Conservation (phyloP, 768 basidiomycete genomes). For the Nidula microcarpa region DNA sequence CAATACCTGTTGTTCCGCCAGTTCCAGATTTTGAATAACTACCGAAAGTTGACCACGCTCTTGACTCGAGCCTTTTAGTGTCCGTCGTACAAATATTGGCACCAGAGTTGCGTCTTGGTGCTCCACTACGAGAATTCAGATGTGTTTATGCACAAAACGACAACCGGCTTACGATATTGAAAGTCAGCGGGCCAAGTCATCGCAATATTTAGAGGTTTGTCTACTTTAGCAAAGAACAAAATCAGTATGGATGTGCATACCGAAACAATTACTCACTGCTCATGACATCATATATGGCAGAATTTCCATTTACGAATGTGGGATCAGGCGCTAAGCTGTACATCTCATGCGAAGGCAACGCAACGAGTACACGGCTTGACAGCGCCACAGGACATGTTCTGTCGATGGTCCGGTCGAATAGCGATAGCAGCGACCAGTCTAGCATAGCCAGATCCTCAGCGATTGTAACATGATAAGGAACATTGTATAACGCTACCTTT, state of each 20-base stretch:
- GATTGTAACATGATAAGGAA: not conserved
- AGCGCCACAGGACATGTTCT: constrained; percentile 67
- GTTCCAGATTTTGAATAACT: constrained; percentile 57
- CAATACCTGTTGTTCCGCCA: constrained; percentile 40
- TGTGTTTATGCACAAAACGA: not conserved
- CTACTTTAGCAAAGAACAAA: constrained; percentile 12
- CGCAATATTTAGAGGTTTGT: constrained; percentile 49
- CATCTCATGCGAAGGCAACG: constrained; percentile 35
- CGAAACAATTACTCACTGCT: constrained; percentile 29
- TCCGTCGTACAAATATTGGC: constrained; percentile 63
- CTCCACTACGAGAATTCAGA: constrained; percentile 22
- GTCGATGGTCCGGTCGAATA: constrained; percentile 69
- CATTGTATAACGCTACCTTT: constrained; percentile 39
- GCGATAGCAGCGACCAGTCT: constrained; percentile 74
- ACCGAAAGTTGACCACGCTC: constrained; percentile 72
- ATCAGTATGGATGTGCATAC: constrained; percentile 4
- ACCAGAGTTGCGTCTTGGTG: constrained; percentile 37
- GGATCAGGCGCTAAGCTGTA: constrained; percentile 56
- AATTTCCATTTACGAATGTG: constrained; percentile 20
- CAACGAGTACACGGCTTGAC: constrained; percentile 51
- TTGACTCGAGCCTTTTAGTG: constrained; percentile 72
- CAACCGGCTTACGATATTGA: constrained; percentile 48
- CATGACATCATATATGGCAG: constrained; percentile 46
- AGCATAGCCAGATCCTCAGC: constrained; percentile 4
- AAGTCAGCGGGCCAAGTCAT: constrained; percentile 62